Base-by-base conservation (phyloP, 2,329 filamentous ascomycete species). In the Chaetomiaceae sp. region DNA sequence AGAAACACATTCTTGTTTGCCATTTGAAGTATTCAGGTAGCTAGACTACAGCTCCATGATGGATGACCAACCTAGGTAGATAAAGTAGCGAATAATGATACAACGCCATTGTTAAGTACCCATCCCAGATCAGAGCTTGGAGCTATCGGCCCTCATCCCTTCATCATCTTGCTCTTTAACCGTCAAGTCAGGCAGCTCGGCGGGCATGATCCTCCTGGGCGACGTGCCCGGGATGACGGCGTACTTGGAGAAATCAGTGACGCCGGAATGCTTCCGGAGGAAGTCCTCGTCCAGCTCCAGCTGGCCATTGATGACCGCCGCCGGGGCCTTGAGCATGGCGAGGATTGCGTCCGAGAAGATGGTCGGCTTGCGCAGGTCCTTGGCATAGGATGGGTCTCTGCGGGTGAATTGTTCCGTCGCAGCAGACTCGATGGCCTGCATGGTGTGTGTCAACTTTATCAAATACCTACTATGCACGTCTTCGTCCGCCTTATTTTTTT, bases 161-260 rank as follows among this genome's bases (percentile, higher is more conserved):
- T 95, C 88, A 63, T 95, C 89, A 55, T 85, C 82, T 69, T 95
- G 87, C 71, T 94, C 89, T 7, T 74, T 78, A 4, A 95, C 89
- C 2, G 75, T 80, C 61, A 95, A 64, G 57, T 85, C 79, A 0
- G 89, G 89, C 56, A 94, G 74, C 53, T 74, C 66, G 0, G 67
- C 72, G 0, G 90, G 90, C 87, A 95, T 91, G 58, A 95, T 95
- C 18, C 89, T 74, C 52, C 89, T 72, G 0, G 89, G 89, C 1
- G 53, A 70, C 0, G 78, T 62, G 1, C 86, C 86, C 0, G 78
- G 72, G 1, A 91, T 75, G n/a, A 92, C 67, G 30, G 76, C 80
- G 66, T 95, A 95, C 62, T 82, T 79, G 0, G 76, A 77, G 62
- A 95, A 94, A 65, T 95, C 87, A 0, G 70, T 75, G 3, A 90